Evolutionary conservation across 2,329 filamentous ascomycete genomes (phyloP).

Genomic region (Trichophyton schoenleinii): DNA sequence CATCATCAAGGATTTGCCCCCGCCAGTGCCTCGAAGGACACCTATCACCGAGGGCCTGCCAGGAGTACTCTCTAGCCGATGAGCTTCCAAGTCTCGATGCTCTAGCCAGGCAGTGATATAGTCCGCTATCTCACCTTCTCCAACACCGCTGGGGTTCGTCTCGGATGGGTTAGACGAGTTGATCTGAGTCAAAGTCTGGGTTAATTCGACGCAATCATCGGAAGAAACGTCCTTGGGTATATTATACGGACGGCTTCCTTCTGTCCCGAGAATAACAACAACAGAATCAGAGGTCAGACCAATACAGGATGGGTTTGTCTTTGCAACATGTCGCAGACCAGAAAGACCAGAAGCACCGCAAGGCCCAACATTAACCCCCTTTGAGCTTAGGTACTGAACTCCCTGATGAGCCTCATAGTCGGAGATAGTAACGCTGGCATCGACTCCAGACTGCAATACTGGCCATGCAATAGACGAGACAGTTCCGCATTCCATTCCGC

Average conservation of each 20-base stretch:
- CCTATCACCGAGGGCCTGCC: conserved; percentile 42
- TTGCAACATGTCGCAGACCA: conserved; percentile 42
- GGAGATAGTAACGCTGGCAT: conserved; percentile 48
- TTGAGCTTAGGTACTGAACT: conserved; percentile 39
- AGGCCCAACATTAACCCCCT: conserved; percentile 44
- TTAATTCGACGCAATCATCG: conserved; percentile 33
- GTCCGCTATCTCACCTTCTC: conserved; percentile 36
- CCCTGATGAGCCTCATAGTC: conserved; percentile 52
- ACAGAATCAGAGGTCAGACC: conserved; percentile 39
- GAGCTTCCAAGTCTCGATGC: conserved; percentile 39
- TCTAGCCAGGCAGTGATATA: conserved; percentile 41
- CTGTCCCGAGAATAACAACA: conserved; percentile 55
- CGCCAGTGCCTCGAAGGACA: conserved; percentile 35
- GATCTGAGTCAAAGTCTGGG: conserved; percentile 37
- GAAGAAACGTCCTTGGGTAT: conserved; percentile 31
- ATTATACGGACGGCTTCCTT: conserved; percentile 46
- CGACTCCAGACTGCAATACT: conserved; percentile 44
- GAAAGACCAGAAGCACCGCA: conserved; percentile 48
- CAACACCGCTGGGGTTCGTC: conserved; percentile 32
- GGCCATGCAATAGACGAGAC: conserved; percentile 55
- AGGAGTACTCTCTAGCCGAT: conserved; percentile 37
- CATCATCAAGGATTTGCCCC: conserved; percentile 39
- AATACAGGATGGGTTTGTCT: conserved; percentile 20
- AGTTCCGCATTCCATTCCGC: conserved; percentile 60
- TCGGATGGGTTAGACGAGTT: conserved; percentile 39